Percentiles rank a stretch among this genome's conserved stretches.
phyloP scores from a whole-genome alignment of 2,329 filamentous ascomycete genomes.

The Endocalyx cinctus region DNA sequence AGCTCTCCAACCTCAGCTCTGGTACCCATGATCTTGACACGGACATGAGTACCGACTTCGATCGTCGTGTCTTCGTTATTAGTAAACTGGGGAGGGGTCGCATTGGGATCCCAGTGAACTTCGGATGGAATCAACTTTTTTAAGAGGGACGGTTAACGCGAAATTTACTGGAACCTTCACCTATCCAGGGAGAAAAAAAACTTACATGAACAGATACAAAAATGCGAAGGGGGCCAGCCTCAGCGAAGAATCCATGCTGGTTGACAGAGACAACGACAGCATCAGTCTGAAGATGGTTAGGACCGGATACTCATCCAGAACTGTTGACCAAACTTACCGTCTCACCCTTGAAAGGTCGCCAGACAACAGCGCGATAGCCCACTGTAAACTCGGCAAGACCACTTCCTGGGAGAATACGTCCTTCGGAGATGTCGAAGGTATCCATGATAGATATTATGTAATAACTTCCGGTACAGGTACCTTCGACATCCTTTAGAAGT shows the following conservation, averaged over 20 bases:
- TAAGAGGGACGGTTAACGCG: no score
- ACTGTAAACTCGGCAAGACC: constrained; percentile 94
- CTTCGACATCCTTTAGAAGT: constrained; percentile 89
- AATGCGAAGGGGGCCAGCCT: constrained; percentile 71
- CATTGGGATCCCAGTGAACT: constrained; percentile 92
- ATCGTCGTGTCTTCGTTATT: constrained; percentile 93
- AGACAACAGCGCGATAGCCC: constrained; percentile 91
- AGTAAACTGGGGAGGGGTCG: constrained; percentile 93
- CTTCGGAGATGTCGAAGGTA: constrained; percentile 89
- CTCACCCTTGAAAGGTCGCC: constrained; percentile 97
- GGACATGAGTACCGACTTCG: constrained; percentile 87
- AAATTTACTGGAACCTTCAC: no score
- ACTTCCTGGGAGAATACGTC: constrained; percentile 84
- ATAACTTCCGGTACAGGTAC: constrained; percentile 90
- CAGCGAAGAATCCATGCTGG: constrained; percentile 83
- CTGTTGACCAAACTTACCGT: constrained; percentile 59
- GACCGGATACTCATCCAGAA: constrained; percentile 12
- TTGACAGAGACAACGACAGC: constrained; percentile 90
- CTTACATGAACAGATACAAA: constrained; percentile 79
- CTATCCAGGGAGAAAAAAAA: no score
- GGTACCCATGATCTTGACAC: constrained; percentile 90
- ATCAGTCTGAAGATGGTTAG: constrained; percentile 64
- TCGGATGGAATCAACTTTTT: constrained; percentile 88
- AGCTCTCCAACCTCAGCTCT: constrained; percentile 91
- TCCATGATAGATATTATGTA: constrained; percentile 99